Conservation (phyloP, 129 eudicot genomes). For the Dittrichia graveolens region DNA sequence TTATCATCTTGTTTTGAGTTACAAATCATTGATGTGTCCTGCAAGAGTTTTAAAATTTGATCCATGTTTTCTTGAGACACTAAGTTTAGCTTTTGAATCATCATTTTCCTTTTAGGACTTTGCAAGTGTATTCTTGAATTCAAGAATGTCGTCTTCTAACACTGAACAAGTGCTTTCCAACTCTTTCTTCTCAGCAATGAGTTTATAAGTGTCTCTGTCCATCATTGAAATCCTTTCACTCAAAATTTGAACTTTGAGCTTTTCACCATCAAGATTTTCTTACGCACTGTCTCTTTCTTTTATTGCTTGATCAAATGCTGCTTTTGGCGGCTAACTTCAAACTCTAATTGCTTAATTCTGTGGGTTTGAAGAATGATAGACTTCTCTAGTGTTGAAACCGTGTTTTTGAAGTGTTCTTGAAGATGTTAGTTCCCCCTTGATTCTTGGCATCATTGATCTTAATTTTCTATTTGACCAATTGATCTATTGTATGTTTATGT, state of each 20-base stretch:
- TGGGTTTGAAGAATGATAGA: constrained; percentile 30
- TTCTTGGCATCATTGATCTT: constrained; percentile 44
- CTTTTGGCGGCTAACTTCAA: constrained; percentile 39
- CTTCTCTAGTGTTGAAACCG: constrained; percentile 34
- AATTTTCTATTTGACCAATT: constrained; percentile 40
- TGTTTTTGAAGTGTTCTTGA: constrained; percentile 32
- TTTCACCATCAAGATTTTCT: constrained; percentile 49
- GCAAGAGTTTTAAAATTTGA: constrained; percentile 48
- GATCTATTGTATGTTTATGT: constrained; percentile 25
- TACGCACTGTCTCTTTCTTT: constrained; percentile 44
- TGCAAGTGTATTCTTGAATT: constrained; percentile 37
- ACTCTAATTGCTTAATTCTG: constrained; percentile 44
- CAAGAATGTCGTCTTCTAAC: constrained; percentile 43
- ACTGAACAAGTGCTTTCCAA: constrained; percentile 37
- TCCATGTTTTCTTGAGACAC: constrained; percentile 38
- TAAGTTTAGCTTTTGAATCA: constrained; percentile 45
- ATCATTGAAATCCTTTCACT: constrained; percentile 40
- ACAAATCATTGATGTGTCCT: constrained; percentile 38
- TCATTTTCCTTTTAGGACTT: constrained; percentile 43
- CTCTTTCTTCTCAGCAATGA: constrained; percentile 52
- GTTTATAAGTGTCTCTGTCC: constrained; percentile 40
- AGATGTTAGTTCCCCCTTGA: constrained; percentile 36
- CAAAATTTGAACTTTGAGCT: constrained; percentile 38
- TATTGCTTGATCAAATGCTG: constrained; percentile 41
- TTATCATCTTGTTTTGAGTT: constrained; percentile 34